Conservation (phyloP, 257 asterid genomes). For the Avicennia marina region DNA sequence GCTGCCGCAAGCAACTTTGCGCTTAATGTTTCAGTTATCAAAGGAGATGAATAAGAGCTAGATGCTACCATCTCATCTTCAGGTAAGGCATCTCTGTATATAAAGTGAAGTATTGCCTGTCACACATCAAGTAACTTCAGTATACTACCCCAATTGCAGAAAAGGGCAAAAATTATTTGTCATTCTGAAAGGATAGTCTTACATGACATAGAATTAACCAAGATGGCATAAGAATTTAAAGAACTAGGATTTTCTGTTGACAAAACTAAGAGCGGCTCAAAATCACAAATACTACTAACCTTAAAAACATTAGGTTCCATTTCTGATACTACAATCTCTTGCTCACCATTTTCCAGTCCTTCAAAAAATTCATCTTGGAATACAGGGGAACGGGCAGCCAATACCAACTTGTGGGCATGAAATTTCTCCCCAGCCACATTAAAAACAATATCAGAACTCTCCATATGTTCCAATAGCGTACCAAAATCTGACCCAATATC, state of each 20-base stretch:
- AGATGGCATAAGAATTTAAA: no score
- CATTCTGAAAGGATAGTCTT: no score
- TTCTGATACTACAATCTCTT: conserved; percentile 58
- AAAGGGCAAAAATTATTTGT: no score
- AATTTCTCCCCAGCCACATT: conserved; percentile 75
- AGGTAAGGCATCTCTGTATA: conserved; percentile 74
- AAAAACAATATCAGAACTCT: conserved; percentile 77
- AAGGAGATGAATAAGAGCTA: conserved; percentile 50
- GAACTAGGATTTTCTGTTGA: no score
- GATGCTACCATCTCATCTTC: conserved; percentile 75
- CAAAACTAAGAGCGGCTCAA: no score
- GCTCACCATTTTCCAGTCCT: conserved; percentile 40
- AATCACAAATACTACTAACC: no score
- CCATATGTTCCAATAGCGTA: conserved; percentile 69
- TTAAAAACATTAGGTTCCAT: conserved; percentile 67
- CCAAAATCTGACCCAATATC: conserved; percentile 90
- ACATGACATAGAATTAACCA: no score
- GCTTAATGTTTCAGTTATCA: conserved; percentile 56
- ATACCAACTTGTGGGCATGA: conserved; percentile 84
- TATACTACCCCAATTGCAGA: no score
- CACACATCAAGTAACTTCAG: no score
- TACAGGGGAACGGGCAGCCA: conserved; percentile 84
- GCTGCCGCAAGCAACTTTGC: conserved; percentile 92
- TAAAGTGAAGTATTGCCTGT: conserved; percentile 94
- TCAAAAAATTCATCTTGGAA: conserved; percentile 69